phyloP scores from a whole-genome alignment of 2,329 filamentous ascomycete genomes.

The Uncinocarpus reesii region DNA sequence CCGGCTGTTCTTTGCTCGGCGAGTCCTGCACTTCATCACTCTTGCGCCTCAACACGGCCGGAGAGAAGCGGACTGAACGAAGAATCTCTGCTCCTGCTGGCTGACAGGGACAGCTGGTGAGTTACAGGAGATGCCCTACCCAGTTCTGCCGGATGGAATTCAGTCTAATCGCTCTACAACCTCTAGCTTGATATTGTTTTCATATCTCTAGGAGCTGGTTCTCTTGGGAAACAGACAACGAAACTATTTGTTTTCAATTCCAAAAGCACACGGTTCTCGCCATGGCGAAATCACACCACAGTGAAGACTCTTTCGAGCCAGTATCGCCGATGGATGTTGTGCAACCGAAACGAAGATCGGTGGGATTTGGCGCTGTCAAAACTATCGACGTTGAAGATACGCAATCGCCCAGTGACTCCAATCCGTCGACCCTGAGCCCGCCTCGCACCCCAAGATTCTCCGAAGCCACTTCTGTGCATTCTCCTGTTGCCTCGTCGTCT shows the following conservation, averaged over 20 bases:
- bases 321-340: slow-evolving; percentile 27
- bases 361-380: slow-evolving; percentile 23
- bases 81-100: background rate
- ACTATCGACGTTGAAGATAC: slow-evolving; percentile 14
- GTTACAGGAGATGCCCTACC: background rate
- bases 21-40: no score
- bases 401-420: background rate
- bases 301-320: slow-evolving; percentile 16
- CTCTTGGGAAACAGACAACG: slow-evolving; percentile 2
- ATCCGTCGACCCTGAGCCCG: slow-evolving; percentile 34
- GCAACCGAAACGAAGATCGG: slow-evolving; percentile 26
- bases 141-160: no score
- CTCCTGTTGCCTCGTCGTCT: slow-evolving; percentile 44
- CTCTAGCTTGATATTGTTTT: background rate
- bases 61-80: background rate
- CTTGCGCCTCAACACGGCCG: background rate
- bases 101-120: background rate
- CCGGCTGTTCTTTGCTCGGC: background rate
- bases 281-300: slow-evolving; percentile 16
- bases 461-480: slow-evolving; percentile 55
- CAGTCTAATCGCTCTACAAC: no score
- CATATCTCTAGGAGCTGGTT: slow-evolving; percentile 4
- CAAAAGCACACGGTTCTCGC: background rate
- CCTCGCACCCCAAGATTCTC: slow-evolving; percentile 53
- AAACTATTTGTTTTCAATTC: background rate